Conservation (phyloP, 148 eudicot species). For the Diospyros kaki region DNA sequence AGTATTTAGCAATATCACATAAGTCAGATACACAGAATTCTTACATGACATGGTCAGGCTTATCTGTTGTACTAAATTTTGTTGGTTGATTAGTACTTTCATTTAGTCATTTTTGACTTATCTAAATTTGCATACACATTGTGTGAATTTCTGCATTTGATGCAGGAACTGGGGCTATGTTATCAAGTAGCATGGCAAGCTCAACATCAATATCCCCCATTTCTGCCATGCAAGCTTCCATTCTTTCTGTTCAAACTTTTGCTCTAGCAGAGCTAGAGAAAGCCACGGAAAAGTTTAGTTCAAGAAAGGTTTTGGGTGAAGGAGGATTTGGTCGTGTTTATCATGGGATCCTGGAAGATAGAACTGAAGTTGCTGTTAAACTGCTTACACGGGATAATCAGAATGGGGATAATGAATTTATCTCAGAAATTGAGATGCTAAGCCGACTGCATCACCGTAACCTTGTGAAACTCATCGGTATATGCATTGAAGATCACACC, state of each 20-base stretch:
- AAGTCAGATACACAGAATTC: not conserved
- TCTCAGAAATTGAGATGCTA: constrained; percentile 95
- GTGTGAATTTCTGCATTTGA: constrained; percentile 6
- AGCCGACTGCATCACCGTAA: constrained; percentile 97
- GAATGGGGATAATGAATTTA: constrained; percentile 87
- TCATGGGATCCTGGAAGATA: constrained; percentile 78
- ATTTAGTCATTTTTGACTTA: not conserved
- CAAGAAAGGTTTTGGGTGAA: constrained; percentile 82
- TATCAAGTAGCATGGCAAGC: constrained; percentile 74
- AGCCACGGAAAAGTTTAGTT: constrained; percentile 83
- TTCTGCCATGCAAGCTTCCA: constrained; percentile 70
- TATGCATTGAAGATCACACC: constrained; percentile 76
- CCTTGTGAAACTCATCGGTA: constrained; percentile 92
- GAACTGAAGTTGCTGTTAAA: constrained; percentile 84
- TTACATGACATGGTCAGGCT: not conserved
- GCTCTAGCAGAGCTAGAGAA: constrained; percentile 68
- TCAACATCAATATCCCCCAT: constrained; percentile 64
- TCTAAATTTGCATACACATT: not conserved
- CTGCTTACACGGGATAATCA: constrained; percentile 80
- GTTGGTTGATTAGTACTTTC: not conserved
- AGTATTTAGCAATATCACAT: not conserved
- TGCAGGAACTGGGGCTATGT: constrained; percentile 67
- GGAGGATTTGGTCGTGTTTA: constrained; percentile 99
- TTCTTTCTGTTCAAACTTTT: constrained; percentile 82
- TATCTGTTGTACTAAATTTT: not conserved